phyloP scores from a whole-genome alignment of 192 early-diverging fungal species.

The Gryganskiella cystojenkinii region DNA sequence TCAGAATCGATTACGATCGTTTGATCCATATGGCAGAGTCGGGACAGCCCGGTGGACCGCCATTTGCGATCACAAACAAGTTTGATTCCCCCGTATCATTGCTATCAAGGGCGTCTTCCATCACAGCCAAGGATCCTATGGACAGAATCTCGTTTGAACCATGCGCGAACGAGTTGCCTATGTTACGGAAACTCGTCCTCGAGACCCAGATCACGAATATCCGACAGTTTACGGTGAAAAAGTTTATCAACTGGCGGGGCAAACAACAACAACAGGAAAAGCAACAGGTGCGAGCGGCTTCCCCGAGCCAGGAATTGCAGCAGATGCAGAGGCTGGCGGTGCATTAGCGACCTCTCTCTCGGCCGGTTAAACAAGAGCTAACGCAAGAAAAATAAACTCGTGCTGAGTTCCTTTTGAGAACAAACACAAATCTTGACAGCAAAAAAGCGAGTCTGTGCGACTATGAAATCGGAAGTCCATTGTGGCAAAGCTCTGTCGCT shows the following conservation, averaged over 20 bases:
- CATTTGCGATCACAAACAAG: conserved; percentile 59
- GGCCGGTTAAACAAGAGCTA: no score
- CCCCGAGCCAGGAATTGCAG: background rate
- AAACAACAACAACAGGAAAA: conserved; percentile 40
- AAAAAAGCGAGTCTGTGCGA: no score
- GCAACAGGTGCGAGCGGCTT: conserved; percentile 1
- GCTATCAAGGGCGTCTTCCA: no score
- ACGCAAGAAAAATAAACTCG: no score
- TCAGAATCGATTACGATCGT: conserved; percentile 63
- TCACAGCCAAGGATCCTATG: conserved; percentile 6
- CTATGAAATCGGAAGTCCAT: no score
- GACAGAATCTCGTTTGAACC: conserved; percentile 35
- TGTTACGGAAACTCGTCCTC: conserved; percentile 59
- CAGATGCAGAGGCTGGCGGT: background rate
- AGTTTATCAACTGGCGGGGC: conserved; percentile 67
- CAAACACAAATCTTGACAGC: no score
- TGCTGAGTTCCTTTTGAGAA: no score
- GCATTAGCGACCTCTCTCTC: background rate
- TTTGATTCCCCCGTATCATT: background rate
- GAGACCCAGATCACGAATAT: conserved; percentile 66
- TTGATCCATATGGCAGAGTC: conserved; percentile 56
- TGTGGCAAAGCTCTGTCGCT: no score
- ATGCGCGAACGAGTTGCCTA: conserved; percentile 55
- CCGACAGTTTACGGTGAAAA: conserved; percentile 62
- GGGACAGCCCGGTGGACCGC: conserved; percentile 60